phyloP scores from a whole-genome alignment of 2,329 filamentous ascomycete species.

The Plectosphaerella cucumerina region DNA sequence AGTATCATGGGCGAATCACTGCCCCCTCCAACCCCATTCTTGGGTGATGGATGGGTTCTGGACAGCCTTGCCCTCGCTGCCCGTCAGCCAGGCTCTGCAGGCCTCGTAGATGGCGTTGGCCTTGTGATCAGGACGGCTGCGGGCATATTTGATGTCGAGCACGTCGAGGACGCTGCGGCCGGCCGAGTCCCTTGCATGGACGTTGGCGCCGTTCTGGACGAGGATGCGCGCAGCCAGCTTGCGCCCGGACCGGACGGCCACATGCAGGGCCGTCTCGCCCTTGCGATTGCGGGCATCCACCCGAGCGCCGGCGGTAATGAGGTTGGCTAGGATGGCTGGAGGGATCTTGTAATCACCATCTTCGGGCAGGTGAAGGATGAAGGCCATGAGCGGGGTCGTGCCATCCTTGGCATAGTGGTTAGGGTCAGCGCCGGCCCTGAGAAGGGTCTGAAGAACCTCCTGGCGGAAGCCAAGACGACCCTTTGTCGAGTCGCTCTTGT shows the following conservation, averaged over 20 bases:
- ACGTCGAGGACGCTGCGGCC: slow-evolving; percentile 42
- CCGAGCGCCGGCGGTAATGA: slow-evolving; percentile 37
- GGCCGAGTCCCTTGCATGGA: slow-evolving; percentile 39
- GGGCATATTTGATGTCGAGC: slow-evolving; percentile 33
- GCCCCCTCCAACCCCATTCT: slow-evolving; percentile 28
- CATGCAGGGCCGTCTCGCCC: slow-evolving; percentile 51
- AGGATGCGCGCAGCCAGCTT: slow-evolving; percentile 47
- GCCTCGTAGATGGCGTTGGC: slow-evolving; percentile 38
- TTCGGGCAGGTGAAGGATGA: slow-evolving; percentile 44
- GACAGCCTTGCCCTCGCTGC: slow-evolving; percentile 24
- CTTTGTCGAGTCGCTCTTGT: slow-evolving; percentile 26
- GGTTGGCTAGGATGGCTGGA: slow-evolving; percentile 35
- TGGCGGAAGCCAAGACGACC: slow-evolving; percentile 21
- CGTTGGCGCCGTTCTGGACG: slow-evolving; percentile 41
- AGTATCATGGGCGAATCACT: neutral
- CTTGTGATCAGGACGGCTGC: slow-evolving; percentile 23
- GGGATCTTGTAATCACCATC: slow-evolving; percentile 46
- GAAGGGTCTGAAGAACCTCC: slow-evolving; percentile 20
- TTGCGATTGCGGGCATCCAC: slow-evolving; percentile 47
- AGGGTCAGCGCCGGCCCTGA: slow-evolving; percentile 36
- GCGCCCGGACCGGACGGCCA: slow-evolving; percentile 48
- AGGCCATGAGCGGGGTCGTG: slow-evolving; percentile 52
- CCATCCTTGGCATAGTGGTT: slow-evolving; percentile 50
- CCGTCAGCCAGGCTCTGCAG: slow-evolving; percentile 40
- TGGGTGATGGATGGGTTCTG: slow-evolving; percentile 34